These are phyloP conservation scores for Xylaria sp. DNA, from an alignment of 2,329 filamentous ascomycete species.

Conservation along the genomic window DNA sequence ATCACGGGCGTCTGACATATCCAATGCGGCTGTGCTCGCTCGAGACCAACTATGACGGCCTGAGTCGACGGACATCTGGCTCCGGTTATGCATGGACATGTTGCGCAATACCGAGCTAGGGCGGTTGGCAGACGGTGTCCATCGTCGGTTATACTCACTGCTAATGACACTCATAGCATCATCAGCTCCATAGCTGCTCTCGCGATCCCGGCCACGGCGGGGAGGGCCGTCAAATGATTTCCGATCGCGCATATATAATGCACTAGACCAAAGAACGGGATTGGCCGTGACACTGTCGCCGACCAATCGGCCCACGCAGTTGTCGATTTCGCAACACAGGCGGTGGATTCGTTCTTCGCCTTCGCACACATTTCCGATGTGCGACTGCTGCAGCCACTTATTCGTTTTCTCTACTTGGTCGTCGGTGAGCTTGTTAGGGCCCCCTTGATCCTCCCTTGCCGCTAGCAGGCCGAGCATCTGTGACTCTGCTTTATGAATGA, in stretches of 20 bases:
- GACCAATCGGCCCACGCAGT: slow-evolving; percentile 82
- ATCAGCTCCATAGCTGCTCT: slow-evolving; percentile 53
- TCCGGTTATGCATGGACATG: slow-evolving; percentile 65
- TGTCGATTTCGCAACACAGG: slow-evolving; percentile 88
- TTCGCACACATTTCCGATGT: slow-evolving; percentile 90
- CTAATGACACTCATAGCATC: slow-evolving; percentile 61
- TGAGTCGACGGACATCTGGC: slow-evolving; percentile 73
- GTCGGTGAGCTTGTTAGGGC: slow-evolving; percentile 94
- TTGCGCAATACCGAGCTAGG: slow-evolving; percentile 61
- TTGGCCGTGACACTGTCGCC: slow-evolving; percentile 84
- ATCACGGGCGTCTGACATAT: slow-evolving; percentile 72
- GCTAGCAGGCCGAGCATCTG: slow-evolving; percentile 89
- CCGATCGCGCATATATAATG: slow-evolving; percentile 82
- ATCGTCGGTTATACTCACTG: slow-evolving; percentile 60
- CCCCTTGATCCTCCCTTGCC: slow-evolving; percentile 80
- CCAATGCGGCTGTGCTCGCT: slow-evolving; percentile 63
- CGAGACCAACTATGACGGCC: slow-evolving; percentile 66
- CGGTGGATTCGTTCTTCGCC: slow-evolving; percentile 95
- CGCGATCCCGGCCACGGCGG: slow-evolving; percentile 49
- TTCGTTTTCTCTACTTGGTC: slow-evolving; percentile 87
- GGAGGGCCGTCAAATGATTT: slow-evolving; percentile 58
- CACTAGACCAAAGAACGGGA: slow-evolving; percentile 90
- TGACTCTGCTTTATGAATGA: slow-evolving; percentile 80
- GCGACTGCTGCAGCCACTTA: slow-evolving; percentile 80
- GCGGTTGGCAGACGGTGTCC: slow-evolving; percentile 49